Percentiles rank a stretch among this genome's conserved stretches.
phyloP scores from a whole-genome alignment of 163 green algal species.

The Chlamydomonas reinhardtii region DNA sequence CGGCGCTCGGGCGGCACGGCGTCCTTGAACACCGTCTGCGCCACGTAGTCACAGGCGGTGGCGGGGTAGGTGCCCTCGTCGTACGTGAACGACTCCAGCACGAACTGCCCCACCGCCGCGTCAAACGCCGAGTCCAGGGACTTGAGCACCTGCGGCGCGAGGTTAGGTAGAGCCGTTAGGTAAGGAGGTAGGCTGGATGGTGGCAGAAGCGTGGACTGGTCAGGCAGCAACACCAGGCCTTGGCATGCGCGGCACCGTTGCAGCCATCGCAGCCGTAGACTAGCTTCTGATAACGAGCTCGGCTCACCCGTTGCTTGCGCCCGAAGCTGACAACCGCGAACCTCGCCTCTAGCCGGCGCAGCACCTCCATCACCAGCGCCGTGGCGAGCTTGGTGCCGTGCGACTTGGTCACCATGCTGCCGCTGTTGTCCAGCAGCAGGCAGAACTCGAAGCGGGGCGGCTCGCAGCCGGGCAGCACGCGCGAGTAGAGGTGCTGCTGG shows the following conservation, averaged over 20 bases:
- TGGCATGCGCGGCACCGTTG: no score
- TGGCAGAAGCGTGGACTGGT: no score
- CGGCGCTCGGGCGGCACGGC: background rate
- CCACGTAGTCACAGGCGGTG: slow-evolving; percentile 53
- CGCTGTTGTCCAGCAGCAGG: slow-evolving; percentile 64
- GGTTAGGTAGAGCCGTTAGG: background rate
- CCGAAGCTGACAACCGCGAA: slow-evolving; percentile 63
- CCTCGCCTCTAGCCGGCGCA: slow-evolving; percentile 48
- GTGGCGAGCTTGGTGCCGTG: slow-evolving; percentile 50
- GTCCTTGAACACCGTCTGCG: slow-evolving; percentile 47
- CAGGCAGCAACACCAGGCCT: no score
- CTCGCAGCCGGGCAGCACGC: background rate
- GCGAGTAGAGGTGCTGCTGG: slow-evolving; percentile 34
- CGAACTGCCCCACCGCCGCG: slow-evolving; percentile 39
- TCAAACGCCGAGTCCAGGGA: slow-evolving; percentile 40
- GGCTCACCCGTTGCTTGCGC: slow-evolving; percentile 20
- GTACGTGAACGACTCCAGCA: slow-evolving; percentile 57
- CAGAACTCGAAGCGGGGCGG: slow-evolving; percentile 50
- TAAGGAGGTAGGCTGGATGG: no score
- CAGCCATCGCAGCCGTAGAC: no score
- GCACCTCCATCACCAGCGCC: slow-evolving; percentile 60
- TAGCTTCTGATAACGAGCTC: no score
- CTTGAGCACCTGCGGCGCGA: slow-evolving; percentile 49
- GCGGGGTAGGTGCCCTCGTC: slow-evolving; percentile 54
- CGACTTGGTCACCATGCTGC: slow-evolving; percentile 55